A percentile compares a stretch with the other conserved stretches of the same genome.
Conservation (phyloP, 208 protist genomes). For the Trypanosomatidae sp. region DNA sequence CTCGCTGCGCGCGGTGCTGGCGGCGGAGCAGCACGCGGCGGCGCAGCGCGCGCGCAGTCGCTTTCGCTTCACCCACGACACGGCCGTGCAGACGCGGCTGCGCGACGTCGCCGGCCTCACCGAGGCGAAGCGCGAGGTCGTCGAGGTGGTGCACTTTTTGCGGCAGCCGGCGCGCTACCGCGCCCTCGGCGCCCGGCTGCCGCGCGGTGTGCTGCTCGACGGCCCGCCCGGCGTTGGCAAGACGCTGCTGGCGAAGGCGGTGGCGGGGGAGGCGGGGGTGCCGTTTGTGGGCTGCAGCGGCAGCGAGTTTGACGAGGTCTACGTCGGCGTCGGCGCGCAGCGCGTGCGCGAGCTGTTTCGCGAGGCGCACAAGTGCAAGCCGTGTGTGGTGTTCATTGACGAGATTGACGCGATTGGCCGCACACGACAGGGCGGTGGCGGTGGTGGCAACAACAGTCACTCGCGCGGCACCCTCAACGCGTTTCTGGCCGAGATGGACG, state of each 20-base stretch:
- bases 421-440: conserved; percentile 44
- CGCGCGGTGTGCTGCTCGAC: conserved; percentile 93
- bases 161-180: conserved; percentile 88
- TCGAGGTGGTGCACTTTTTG: conserved; percentile 94
- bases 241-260: conserved; percentile 78
- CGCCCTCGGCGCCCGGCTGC: conserved; percentile 89
- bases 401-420: conserved; percentile 95
- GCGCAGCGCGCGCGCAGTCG: conserved; percentile 31
- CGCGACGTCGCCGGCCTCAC: conserved; percentile 72
- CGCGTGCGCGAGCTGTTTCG: conserved; percentile 91
- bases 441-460: too few relatives aligned
- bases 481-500: conserved; percentile 97
- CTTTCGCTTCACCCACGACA: conserved; percentile 61
- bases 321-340: conserved; percentile 93
- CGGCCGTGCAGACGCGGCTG: conserved; percentile 44
- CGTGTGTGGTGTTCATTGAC: conserved; percentile 97
- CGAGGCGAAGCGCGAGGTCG: conserved; percentile 77
- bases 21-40: conserved; percentile 12
- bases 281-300: conserved; percentile 93
- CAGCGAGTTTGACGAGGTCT: conserved; percentile 95
- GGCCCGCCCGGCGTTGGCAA: conserved; percentile 96
- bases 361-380: conserved; percentile 84
- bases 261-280: conserved; percentile 84
- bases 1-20: conserved; percentile 10
- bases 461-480: conserved; percentile 94